Conservation (phyloP, 768 basidiomycete genomes). For the Auriscalpium microsporum region DNA sequence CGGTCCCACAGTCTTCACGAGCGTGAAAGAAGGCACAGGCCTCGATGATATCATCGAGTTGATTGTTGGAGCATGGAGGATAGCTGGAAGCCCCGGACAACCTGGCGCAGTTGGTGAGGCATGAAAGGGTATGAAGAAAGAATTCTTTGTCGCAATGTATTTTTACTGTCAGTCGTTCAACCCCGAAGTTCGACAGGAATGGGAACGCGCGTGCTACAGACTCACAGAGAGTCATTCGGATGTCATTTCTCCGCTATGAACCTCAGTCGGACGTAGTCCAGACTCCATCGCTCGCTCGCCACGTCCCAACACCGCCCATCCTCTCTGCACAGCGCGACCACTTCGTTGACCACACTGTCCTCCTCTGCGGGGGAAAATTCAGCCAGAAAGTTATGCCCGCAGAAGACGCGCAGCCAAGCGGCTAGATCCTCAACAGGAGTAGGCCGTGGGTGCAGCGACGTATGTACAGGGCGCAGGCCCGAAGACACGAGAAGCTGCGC, state of each 20-base stretch:
- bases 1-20: slow-evolving; percentile 88
- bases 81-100: slow-evolving; percentile 66
- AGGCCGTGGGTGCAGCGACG: slow-evolving; percentile 3
- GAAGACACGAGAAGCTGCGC: slow-evolving; percentile 1
- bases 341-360: slow-evolving; percentile 3
- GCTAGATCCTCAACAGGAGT: slow-evolving; percentile 7
- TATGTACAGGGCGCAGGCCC: slow-evolving; percentile 1
- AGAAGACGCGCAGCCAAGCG: slow-evolving; percentile 9
- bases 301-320: slow-evolving; percentile 3
- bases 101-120: slow-evolving; percentile 24
- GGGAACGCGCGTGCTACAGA: too few species aligned
- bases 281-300: background rate
- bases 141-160: background rate
- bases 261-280: slow-evolving; percentile 12
- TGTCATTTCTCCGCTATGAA: slow-evolving; percentile 3
- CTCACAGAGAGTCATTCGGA: background rate
- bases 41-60: slow-evolving; percentile 77
- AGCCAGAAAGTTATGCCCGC: slow-evolving; percentile 4
- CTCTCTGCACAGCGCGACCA: slow-evolving; percentile 3
- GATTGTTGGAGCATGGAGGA: slow-evolving; percentile 82
- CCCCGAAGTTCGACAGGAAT: too few species aligned
- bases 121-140: background rate
- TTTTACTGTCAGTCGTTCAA: background rate
- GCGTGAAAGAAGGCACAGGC: slow-evolving; percentile 69
- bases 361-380: slow-evolving; percentile 2